Evolutionary conservation across 1,139 yeast species (phyloP).

Genomic region (Blastobotrys capitulatus): DNA sequence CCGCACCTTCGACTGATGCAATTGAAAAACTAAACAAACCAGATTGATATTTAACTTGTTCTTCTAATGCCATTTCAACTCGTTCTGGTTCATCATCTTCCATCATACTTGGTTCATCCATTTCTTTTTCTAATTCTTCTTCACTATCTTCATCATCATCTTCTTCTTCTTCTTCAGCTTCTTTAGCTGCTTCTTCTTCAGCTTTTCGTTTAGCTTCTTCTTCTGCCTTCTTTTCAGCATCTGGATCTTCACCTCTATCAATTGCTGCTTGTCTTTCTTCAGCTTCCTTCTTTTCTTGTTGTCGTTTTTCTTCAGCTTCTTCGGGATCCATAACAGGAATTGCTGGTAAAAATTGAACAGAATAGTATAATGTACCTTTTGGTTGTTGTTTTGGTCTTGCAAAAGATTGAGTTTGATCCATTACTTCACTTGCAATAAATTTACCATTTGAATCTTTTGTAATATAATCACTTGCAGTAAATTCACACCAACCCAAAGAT

Average conservation of each 20-base stretch:
- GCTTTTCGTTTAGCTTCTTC: conserved; percentile 21
- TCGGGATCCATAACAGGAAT: conserved; percentile 71
- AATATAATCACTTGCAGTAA: conserved; percentile 62
- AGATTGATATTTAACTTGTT: conserved; percentile 51
- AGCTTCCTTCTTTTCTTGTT: conserved; percentile 26
- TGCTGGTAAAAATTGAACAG: conserved; percentile 75
- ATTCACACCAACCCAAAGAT: conserved; percentile 74
- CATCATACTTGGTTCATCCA: conserved; percentile 27
- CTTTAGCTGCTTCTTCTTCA: conserved; percentile 12
- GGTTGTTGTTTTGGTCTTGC: conserved; percentile 66
- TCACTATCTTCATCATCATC: conserved; percentile 25
- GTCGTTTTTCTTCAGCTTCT: conserved; percentile 56
- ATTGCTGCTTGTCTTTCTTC: conserved; percentile 31
- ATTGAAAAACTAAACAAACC: conserved; percentile 75
- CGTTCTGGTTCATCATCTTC: conserved; percentile 37
- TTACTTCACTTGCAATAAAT: conserved; percentile 55
- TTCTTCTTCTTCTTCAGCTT: conserved; percentile 22
- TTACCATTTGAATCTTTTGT: conserved; percentile 55
- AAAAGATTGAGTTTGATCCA: conserved; percentile 54
- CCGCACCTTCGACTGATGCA: conserved; percentile 39
- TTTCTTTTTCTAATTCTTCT: conserved; percentile 27
- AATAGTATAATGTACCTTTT: conserved; percentile 71
- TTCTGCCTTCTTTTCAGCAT: conserved; percentile 27
- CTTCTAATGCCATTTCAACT: conserved; percentile 55
- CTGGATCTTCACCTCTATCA: conserved; percentile 26